These are phyloP conservation scores for Endocarpon pusillum DNA, from an alignment of 495 filamentous ascomycete species.

Conservation along the genomic window DNA sequence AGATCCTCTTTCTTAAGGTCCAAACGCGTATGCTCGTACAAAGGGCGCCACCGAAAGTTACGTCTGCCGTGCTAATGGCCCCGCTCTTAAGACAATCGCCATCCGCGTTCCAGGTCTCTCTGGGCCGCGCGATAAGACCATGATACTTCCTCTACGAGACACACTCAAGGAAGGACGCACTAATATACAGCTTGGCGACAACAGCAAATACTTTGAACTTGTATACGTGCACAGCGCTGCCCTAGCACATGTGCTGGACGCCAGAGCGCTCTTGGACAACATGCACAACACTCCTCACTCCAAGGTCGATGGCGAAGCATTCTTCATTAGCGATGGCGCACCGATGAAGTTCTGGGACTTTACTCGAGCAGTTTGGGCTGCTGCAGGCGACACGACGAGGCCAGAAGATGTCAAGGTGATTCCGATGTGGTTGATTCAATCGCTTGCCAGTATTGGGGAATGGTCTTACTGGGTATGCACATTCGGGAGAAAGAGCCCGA, in stretches of 20 bases:
- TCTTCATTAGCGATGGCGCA: conserved; percentile 28
- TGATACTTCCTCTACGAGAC: too few species aligned
- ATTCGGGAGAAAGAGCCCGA: conserved; percentile 57
- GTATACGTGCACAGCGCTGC: conserved; percentile 14
- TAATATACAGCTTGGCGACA: conserved; percentile 54
- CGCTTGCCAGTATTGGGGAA: too few species aligned
- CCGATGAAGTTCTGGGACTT: conserved; percentile 24
- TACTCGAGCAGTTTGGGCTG: conserved; percentile 15
- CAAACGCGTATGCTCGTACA: too few species aligned
- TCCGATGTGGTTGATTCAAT: too few species aligned
- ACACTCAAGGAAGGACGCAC: conserved; percentile 37
- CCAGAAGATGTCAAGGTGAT: too few species aligned
- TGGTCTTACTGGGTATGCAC: too few species aligned
- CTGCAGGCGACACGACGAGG: conserved; percentile 1
- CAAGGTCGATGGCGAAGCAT: conserved; percentile 24
- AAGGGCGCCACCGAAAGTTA: too few species aligned
- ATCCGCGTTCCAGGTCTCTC: too few species aligned
- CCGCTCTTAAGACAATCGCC: too few species aligned
- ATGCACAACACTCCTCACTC: conserved; percentile 27
- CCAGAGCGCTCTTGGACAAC: conserved; percentile 37
- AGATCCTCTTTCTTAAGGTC: too few species aligned
- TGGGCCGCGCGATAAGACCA: too few species aligned
- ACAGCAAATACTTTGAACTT: conserved; percentile 40
- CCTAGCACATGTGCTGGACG: conserved; percentile 44
- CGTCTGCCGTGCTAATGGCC: too few species aligned